Conservation (phyloP, 2,329 filamentous ascomycete species). For the Sclerotinia subarctica region DNA sequence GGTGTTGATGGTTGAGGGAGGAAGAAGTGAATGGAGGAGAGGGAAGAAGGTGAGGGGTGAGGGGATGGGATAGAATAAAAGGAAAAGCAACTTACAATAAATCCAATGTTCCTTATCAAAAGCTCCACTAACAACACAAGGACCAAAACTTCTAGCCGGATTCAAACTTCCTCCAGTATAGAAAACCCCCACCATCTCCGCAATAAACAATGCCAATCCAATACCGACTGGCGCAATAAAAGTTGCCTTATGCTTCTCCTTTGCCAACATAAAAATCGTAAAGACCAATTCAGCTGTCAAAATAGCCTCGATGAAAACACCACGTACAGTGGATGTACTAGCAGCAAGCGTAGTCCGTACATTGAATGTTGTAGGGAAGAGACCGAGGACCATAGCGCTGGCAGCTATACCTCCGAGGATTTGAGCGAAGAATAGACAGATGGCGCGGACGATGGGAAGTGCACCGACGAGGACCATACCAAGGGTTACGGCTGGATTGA, state of each 20-base stretch:
- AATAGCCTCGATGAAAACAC: conserved; percentile 50
- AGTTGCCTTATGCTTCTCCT: conserved; percentile 48
- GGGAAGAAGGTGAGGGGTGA: not conserved
- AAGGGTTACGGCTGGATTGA: conserved; percentile 47
- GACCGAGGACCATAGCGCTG: conserved; percentile 38
- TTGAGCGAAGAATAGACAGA: conserved; percentile 39
- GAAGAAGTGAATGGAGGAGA: not conserved
- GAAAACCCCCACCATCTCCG: conserved; percentile 47
- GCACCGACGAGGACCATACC: conserved; percentile 41
- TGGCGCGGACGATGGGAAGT: conserved; percentile 37
- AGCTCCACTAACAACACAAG: conserved; percentile 44
- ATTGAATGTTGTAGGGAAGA: conserved; percentile 44
- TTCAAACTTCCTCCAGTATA: conserved; percentile 50
- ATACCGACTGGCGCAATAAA: conserved; percentile 50
- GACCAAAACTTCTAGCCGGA: conserved; percentile 48
- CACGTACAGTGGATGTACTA: conserved; percentile 43
- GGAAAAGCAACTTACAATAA: conserved; percentile 36
- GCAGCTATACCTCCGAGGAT: conserved; percentile 41
- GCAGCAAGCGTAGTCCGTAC: conserved; percentile 44
- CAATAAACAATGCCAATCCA: conserved; percentile 46
- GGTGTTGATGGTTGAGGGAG: too few species aligned
- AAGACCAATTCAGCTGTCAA: conserved; percentile 48
- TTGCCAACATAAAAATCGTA: conserved; percentile 50
- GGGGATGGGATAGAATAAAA: not conserved
- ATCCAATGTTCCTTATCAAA: conserved; percentile 49